Evolutionary conservation across 164 flowering plant genomes (phyloP).

Genomic region (Vitis riparia): DNA sequence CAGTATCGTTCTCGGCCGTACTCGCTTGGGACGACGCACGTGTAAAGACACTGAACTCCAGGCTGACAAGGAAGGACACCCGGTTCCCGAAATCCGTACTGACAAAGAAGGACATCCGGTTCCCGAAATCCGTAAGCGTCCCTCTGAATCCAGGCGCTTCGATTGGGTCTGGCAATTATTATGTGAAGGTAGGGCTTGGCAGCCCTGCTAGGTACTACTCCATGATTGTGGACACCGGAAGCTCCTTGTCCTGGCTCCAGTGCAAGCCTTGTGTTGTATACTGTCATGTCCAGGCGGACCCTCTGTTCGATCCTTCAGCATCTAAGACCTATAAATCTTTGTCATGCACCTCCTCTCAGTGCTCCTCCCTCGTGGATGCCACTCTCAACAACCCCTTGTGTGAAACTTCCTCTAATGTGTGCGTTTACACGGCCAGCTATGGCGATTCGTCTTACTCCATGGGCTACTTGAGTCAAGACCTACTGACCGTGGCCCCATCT

Average conservation of each 20-base stretch:
- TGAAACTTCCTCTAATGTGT: conserved; percentile 3
- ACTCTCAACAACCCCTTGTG: conserved; percentile 42
- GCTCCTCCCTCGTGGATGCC: conserved; percentile 31
- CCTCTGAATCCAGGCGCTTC: conserved; percentile 32
- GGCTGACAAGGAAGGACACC: background rate
- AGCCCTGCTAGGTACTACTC: conserved; percentile 29
- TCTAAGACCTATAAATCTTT: conserved; percentile 33
- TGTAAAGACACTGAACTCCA: background rate
- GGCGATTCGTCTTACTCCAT: conserved; percentile 47
- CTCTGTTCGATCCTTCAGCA: conserved; percentile 29
- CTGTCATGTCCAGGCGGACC: conserved; percentile 43
- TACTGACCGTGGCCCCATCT: conserved; percentile 24
- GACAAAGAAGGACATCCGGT: background rate
- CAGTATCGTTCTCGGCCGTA: background rate
- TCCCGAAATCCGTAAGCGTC: conserved; percentile 17
- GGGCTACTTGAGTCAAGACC: conserved; percentile 41
- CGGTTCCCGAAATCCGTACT: background rate
- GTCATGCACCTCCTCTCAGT: conserved; percentile 29
- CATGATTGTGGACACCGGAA: conserved; percentile 55
- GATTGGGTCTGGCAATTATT: conserved; percentile 43
- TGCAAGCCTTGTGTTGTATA: conserved; percentile 42
- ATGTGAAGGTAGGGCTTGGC: conserved; percentile 43
- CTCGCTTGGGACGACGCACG: background rate
- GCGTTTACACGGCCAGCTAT: conserved; percentile 42
- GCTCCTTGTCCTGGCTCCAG: conserved; percentile 53